Base-by-base conservation (phyloP, 2,329 filamentous ascomycete genomes). In the Pestalotiopsis fici region DNA sequence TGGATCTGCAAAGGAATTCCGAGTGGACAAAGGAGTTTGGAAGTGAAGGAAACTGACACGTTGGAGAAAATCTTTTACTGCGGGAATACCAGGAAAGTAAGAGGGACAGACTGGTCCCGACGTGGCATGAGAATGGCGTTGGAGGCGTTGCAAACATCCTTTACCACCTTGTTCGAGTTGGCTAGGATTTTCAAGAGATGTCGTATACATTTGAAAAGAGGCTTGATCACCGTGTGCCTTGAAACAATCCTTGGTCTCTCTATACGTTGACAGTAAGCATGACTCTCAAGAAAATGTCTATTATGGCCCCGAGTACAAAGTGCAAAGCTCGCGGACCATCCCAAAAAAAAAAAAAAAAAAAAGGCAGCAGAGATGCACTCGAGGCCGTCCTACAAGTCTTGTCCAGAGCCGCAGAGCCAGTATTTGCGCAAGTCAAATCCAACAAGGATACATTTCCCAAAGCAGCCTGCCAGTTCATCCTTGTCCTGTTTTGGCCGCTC, bases 1-100 rank as follows among this genome's bases (percentile, higher is more conserved):
- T 94, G 63, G 97, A 99, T 77, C 86, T 99, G 59, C 87, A 89
- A 72, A 87, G 89, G 75, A 98, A 95, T 78, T 86, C 92, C 59
- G 94, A 98, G 57, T 99, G 96, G 96, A 99, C 96, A 11, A 88
- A 91, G 75, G 95, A 98, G 82, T 98, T 98, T 81, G 95, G 95
- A 66, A 97, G 94, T 77, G 95, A 98, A 79, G 95, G 95, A 21
- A 78, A 78, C 66, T 78, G 88, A 87, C 62, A 74, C 35, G 12
- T 27, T 13, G n/a, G 37, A 60, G 35, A 39, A 27, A 18, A 23
- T 15, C 27, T 13, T 39, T 25, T 25, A 21, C 55, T 31, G 7
- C 27, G 23, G n/a, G 21, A 23, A 13, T 57, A 25, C 7, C 55
- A 31, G 18, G 55, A 25, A 31, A 31, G n/a, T 13, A 15, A 27